A percentile compares a stretch with the other conserved stretches of the same genome.
phyloP scores from a whole-genome alignment of 179 eudicot species.

The Spergularia azorica region DNA sequence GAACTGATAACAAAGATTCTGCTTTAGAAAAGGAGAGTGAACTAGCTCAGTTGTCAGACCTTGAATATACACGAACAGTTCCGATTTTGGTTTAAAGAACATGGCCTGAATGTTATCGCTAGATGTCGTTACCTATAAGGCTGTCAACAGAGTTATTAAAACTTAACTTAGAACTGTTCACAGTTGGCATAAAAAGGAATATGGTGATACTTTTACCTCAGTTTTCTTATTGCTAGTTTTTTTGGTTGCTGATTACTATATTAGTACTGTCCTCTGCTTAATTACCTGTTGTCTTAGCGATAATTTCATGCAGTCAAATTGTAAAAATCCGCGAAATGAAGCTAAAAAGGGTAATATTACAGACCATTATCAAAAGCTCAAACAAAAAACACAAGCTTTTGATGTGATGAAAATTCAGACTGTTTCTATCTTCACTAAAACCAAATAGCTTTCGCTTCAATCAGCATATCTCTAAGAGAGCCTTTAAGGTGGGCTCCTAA shows the following conservation, averaged over 20 bases:
- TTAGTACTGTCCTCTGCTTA: no score
- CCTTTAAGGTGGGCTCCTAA: constrained; percentile 51
- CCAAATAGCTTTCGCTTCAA: constrained; percentile 55
- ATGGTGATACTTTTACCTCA: no score
- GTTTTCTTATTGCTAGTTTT: neutral
- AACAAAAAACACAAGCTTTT: constrained; percentile 32
- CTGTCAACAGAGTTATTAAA: no score
- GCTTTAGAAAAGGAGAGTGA: no score
- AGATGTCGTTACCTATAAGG: no score
- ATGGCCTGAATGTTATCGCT: no score
- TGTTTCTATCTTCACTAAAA: constrained; percentile 27
- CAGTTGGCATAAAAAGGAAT: no score
- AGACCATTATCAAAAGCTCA: constrained; percentile 29
- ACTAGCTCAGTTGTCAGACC: no score
- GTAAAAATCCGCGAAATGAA: neutral
- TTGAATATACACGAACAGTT: no score
- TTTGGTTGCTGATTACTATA: neutral
- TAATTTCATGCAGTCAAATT: neutral
- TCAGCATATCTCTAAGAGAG: constrained; percentile 47
- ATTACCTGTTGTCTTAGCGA: neutral
- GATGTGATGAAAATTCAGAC: constrained; percentile 17
- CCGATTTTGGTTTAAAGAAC: no score
- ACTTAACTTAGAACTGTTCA: no score
- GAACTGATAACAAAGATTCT: no score
- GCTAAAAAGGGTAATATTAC: constrained; percentile 12